These are phyloP conservation scores for Phytophthora brassicae DNA, from an alignment of 352 stramenopile genomes.

Conservation along the genomic window DNA sequence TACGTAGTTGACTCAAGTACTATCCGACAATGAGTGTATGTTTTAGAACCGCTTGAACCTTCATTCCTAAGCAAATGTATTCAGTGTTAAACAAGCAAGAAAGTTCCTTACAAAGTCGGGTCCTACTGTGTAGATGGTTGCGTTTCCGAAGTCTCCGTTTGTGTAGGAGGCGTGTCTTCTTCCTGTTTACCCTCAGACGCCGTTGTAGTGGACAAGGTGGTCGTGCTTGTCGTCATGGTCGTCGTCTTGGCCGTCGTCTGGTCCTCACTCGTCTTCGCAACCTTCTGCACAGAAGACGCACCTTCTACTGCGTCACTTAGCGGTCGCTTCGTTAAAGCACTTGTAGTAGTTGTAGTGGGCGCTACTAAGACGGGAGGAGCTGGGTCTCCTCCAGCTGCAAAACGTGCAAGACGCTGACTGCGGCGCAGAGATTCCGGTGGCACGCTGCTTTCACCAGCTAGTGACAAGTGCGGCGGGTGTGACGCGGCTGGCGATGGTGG, in stretches of 20 bases:
- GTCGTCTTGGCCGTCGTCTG: constrained; percentile 31
- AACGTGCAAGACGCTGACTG: constrained; percentile 53
- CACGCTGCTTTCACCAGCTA: constrained; percentile 23
- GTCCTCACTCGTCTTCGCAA: constrained; percentile 45
- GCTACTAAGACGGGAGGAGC: neutral
- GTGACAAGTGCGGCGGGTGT: constrained; percentile 24
- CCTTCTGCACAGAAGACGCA: constrained; percentile 33
- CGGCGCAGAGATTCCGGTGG: constrained; percentile 42
- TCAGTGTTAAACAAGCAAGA: constrained; percentile 26
- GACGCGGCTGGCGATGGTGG: constrained; percentile 39
- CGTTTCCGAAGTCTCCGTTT: constrained; percentile 25
- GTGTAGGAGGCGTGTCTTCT: constrained; percentile 26
- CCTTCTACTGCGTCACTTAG: constrained; percentile 31
- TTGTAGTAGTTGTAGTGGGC: constrained; percentile 8
- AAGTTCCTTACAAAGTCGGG: constrained; percentile 4
- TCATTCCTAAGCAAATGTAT: constrained; percentile 18
- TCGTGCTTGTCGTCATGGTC: constrained; percentile 19
- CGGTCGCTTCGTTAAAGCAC: constrained; percentile 38
- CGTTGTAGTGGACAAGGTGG: constrained; percentile 15
- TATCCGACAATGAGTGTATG: neutral
- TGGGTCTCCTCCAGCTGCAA: constrained; percentile 31
- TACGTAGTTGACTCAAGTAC: no score
- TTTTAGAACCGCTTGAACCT: neutral
- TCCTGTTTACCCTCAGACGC: constrained; percentile 37
- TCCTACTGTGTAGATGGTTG: constrained; percentile 27